Evolutionary conservation across 1,139 yeast genomes (phyloP), one percentile per base, ranked within the genome.

Genomic region (Hemisphaericaspora xylanilytica): DNA sequence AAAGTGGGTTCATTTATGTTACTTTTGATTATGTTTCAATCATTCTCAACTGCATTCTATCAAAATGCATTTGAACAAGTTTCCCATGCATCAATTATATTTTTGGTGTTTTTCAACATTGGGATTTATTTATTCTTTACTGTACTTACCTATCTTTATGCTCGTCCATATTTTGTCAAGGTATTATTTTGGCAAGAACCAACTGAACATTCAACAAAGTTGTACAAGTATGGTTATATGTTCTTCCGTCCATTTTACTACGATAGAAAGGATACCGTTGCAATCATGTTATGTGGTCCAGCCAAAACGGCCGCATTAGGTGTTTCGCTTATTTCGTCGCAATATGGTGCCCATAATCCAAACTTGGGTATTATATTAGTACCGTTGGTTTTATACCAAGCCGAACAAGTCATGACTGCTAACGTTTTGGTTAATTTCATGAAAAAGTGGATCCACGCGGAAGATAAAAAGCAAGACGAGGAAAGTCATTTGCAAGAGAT

Each of bases 281-380:
- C 92, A 4, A 73, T 88, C 35, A 75, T 88, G 82, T 73, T 87
- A 41, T 87, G 96, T 60, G 96, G 95, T 5, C 94, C 95, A 2
- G 95, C 96, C 3, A 88, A 88, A 57, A 87, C 96, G 0, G 96
- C 95, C 0, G 96, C 96, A 0, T 67, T 88, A 38, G 96, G 96
- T 33, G 95, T 88, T 1, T 85, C 95, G 1, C 68, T 88, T 40
- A 70, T 85, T 8, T 70, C 88, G 1, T 78, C 96, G 0, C 96
- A 88, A 58, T 88, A 86, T 56, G 94, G 95, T 7, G 62, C 78
- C 4, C 52, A 71, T 35, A 76, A 76, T 47, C 72, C 73, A 5
- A 67, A 78, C 46, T 65, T 87, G 45, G 96, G 96, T 17, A 75
- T 78, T 40, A 62, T 88, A 30, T 65, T 89, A 30, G 88, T 87